Evolutionary conservation across 345 rosid genomes (phyloP).

Genomic region (Populus deltoides): DNA sequence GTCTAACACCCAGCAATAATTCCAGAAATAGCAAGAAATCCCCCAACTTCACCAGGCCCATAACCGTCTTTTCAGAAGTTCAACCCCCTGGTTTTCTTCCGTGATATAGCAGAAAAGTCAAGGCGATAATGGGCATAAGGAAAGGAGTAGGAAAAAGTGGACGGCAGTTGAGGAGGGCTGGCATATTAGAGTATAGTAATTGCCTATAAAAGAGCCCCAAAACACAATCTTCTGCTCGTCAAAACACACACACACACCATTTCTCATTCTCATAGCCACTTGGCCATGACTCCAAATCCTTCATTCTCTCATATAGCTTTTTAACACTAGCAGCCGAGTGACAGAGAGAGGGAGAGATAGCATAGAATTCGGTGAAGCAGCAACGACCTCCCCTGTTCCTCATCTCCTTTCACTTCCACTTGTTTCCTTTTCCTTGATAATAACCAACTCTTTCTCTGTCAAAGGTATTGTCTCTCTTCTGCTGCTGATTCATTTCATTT

Average conservation of each 20-base stretch:
- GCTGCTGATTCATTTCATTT: not conserved
- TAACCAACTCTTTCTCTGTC: not conserved
- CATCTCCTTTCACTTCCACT: not conserved
- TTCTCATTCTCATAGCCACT: not conserved
- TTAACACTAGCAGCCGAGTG: not conserved
- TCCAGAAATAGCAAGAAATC: not conserved
- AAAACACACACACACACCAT: not conserved
- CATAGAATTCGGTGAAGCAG: not conserved
- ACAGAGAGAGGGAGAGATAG: not conserved
- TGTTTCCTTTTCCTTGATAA: not conserved
- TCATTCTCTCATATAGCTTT: not conserved
- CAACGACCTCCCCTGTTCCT: not conserved
- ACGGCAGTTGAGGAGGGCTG: not conserved
- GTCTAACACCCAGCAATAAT: not conserved
- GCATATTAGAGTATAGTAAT: not conserved
- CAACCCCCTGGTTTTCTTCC: not conserved
- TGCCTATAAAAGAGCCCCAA: slow-evolving; percentile 1
- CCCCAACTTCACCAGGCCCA: not conserved
- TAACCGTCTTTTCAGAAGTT: not conserved
- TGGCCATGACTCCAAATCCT: not conserved
- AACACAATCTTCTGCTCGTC: slow-evolving; percentile 12
- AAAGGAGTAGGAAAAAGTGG: not conserved
- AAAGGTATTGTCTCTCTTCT: not conserved
- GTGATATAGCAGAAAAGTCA: not conserved
- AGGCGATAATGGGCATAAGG: not conserved